Conservation (phyloP, 2,329 filamentous ascomycete species). For the Chaetomiaceae sp. region DNA sequence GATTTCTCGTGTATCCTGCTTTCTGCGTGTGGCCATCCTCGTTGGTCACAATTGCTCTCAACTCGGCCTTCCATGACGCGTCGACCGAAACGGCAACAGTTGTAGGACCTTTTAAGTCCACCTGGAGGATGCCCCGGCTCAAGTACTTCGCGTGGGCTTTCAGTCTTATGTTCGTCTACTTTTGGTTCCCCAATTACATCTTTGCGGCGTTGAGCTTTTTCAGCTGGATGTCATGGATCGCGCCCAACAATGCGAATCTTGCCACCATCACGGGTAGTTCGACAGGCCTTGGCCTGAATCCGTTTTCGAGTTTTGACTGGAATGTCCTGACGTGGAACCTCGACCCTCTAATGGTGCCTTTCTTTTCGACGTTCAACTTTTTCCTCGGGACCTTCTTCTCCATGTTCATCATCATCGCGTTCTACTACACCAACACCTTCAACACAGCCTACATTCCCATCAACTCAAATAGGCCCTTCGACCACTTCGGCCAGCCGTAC, state of each 20-base stretch:
- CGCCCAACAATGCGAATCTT: slow-evolving; percentile 40
- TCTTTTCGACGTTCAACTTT: slow-evolving; percentile 27
- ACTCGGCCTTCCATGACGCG: slow-evolving; percentile 32
- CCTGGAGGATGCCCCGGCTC: slow-evolving; percentile 38
- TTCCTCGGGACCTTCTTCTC: slow-evolving; percentile 25
- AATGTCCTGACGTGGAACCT: slow-evolving; percentile 35
- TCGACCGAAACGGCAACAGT: slow-evolving; percentile 29
- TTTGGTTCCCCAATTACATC: slow-evolving; percentile 46
- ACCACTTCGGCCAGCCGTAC: slow-evolving; percentile 38
- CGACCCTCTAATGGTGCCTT: slow-evolving; percentile 30
- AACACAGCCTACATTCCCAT: slow-evolving; percentile 38
- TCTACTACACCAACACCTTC: slow-evolving; percentile 31
- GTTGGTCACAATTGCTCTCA: slow-evolving; percentile 37
- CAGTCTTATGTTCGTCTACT: slow-evolving; percentile 42
- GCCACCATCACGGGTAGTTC: slow-evolving; percentile 40
- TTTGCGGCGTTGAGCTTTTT: slow-evolving; percentile 42
- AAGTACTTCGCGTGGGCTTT: slow-evolving; percentile 38
- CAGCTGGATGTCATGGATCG: slow-evolving; percentile 50
- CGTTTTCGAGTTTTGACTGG: slow-evolving; percentile 48
- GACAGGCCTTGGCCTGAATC: slow-evolving; percentile 44
- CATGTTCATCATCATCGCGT: slow-evolving; percentile 24
- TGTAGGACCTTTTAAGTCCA: slow-evolving; percentile 33
- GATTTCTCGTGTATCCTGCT: slow-evolving; percentile 39
- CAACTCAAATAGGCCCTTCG: slow-evolving; percentile 38
- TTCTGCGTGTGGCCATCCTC: slow-evolving; percentile 41